Percentiles rank a stretch among this genome's conserved stretches.
phyloP scores from a whole-genome alignment of 176 grass and related monocot species.

The Avena atlantica region DNA sequence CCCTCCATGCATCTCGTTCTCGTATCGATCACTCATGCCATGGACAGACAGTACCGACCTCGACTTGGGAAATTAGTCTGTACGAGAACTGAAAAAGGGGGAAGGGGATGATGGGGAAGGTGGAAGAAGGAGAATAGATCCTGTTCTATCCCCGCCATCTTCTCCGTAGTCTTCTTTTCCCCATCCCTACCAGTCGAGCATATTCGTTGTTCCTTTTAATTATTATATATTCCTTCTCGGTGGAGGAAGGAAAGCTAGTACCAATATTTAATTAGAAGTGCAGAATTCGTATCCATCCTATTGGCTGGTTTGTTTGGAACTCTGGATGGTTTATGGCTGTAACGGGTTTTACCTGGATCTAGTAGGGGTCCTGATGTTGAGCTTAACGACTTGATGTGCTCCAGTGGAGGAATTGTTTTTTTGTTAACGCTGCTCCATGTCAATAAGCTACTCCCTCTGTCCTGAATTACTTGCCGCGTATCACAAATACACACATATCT shows the following conservation, averaged over 20 bases:
- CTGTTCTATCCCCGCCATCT: not conserved
- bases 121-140: not conserved
- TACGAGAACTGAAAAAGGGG: not conserved
- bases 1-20: not conserved
- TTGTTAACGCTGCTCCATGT: not conserved
- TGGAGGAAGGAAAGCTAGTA: not conserved
- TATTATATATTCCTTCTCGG: conserved; percentile 16
- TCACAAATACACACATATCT: too few relatives aligned
- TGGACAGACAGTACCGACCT: not conserved
- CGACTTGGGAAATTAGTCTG: not conserved
- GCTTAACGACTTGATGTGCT: not conserved
- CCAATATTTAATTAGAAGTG: not conserved
- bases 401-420: not conserved
- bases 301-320: not conserved
- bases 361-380: not conserved
- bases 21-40: not conserved
- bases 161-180: not conserved
- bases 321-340: not conserved
- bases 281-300: conserved; percentile 2
- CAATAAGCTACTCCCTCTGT: too few relatives aligned
- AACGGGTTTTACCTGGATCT: not conserved
- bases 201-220: not conserved
- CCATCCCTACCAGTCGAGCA: not conserved
- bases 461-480: too few relatives aligned
- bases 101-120: not conserved